Percentiles rank a stretch among this genome's conserved stretches.
Evolutionary conservation across 805 yeast genomes (phyloP).

Genomic region (Metschnikowia similis): DNA sequence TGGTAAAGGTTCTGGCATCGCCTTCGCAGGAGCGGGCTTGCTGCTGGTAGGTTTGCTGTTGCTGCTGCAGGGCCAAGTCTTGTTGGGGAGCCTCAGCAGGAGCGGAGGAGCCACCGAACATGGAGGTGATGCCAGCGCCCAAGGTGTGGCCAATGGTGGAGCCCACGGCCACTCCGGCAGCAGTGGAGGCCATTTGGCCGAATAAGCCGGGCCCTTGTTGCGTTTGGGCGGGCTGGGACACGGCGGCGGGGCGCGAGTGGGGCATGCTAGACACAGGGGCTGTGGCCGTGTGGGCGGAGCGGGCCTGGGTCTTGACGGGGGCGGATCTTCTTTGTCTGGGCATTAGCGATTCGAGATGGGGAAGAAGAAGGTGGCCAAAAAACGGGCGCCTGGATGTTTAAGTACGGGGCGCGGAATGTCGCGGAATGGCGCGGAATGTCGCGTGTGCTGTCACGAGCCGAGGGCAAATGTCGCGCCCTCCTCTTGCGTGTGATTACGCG

Average conservation of each 20-base stretch:
- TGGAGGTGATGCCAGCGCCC: constrained; percentile 87
- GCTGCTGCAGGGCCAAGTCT: constrained; percentile 39
- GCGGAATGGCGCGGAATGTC: constrained; percentile 1
- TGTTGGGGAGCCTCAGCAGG: constrained; percentile 43
- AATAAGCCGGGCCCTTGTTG: constrained; percentile 78
- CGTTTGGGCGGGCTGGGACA: constrained; percentile 39
- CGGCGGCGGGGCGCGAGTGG: constrained; percentile 26
- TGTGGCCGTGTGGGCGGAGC: constrained; percentile 78
- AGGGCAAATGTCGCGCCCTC: background rate
- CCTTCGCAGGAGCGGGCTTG: constrained; percentile 70
- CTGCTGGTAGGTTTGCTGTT: constrained; percentile 34
- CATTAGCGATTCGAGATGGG: constrained; percentile 18
- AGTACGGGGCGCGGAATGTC: constrained; percentile 3
- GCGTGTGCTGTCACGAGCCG: background rate
- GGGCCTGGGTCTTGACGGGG: constrained; percentile 49
- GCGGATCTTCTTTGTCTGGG: constrained; percentile 54
- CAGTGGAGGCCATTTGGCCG: constrained; percentile 97
- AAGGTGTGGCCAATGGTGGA: constrained; percentile 94
- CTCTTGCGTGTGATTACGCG: background rate
- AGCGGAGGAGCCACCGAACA: constrained; percentile 78
- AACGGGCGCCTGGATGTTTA: background rate
- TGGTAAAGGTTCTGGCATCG: constrained; percentile 92
- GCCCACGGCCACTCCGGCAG: constrained; percentile 99
- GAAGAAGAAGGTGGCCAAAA: constrained; percentile 3
- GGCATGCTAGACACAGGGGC: constrained; percentile 34